phyloP scores from a whole-genome alignment of 225 moss, liverwort and hornwort genomes.

The Neckera pumila region DNA sequence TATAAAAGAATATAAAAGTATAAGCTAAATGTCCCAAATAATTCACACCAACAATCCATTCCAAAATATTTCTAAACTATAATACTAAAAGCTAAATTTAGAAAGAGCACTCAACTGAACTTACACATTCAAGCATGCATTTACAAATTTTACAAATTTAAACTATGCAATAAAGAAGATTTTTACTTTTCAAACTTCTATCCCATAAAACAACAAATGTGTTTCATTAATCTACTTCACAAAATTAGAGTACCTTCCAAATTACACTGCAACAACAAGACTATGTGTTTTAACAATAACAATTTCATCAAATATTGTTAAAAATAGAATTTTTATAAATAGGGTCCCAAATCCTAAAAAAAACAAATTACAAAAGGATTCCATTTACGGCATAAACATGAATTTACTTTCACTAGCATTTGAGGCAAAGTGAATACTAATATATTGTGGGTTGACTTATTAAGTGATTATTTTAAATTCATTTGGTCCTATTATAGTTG shows the following conservation, averaged over 20 bases:
- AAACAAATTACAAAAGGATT: background rate
- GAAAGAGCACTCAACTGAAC: no score
- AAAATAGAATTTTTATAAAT: background rate
- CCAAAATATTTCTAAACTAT: no score
- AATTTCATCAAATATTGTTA: background rate
- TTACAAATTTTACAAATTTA: background rate
- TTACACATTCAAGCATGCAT: background rate
- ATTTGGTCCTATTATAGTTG: accelerated
- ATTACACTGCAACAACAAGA: background rate
- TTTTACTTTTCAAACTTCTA: background rate
- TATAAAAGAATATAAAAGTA: background rate
- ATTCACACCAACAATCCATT: accelerated
- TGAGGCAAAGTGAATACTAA: background rate
- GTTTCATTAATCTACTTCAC: accelerated
- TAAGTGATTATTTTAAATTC: background rate
- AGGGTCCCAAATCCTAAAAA: background rate
- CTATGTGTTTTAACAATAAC: background rate
- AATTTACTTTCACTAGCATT: background rate
- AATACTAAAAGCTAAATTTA: background rate
- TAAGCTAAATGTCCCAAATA: no score
- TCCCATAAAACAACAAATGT: background rate
- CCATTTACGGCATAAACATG: accelerated
- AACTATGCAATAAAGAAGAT: background rate
- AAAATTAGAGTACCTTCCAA: background rate
- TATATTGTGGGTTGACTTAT: no score